Conservation (phyloP, 441 rosid genomes). For the Jatropha podagrica region DNA sequence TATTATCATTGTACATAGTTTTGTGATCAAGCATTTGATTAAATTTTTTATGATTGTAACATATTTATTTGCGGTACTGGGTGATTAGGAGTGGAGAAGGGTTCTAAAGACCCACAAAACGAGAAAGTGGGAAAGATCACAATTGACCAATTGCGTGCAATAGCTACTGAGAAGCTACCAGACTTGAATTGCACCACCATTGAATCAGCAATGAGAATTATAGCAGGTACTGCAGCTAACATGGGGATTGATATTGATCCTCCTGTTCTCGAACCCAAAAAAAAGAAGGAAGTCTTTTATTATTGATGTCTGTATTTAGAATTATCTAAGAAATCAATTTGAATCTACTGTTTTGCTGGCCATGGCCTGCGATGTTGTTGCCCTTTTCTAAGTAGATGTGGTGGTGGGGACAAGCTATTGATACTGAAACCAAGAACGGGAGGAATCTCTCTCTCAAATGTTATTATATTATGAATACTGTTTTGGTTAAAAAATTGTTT, state of each 20-base stretch:
- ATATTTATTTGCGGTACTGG: slow-evolving; percentile 3
- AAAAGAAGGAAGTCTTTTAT: slow-evolving; percentile 46
- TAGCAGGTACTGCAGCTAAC: slow-evolving; percentile 95
- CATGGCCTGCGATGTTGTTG: not conserved
- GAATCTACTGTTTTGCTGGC: not conserved
- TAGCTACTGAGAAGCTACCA: slow-evolving; percentile 86
- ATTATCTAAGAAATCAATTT: not conserved
- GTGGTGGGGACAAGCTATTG: too few relatives aligned
- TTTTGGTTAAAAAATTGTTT: too few relatives aligned
- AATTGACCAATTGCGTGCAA: slow-evolving; percentile 64
- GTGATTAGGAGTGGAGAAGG: slow-evolving; percentile 75
- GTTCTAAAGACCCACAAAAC: slow-evolving; percentile 71
- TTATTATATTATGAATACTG: too few relatives aligned
- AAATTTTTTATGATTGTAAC: not conserved
- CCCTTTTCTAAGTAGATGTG: not conserved
- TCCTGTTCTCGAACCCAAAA: slow-evolving; percentile 81
- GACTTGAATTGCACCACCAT: slow-evolving; percentile 73
- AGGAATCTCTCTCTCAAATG: too few relatives aligned
- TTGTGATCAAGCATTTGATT: not conserved
- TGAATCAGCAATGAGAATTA: slow-evolving; percentile 89
- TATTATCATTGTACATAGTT: slow-evolving; percentile 2
- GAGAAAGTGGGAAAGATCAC: slow-evolving; percentile 81
- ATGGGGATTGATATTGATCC: slow-evolving; percentile 93
- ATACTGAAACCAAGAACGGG: too few relatives aligned
- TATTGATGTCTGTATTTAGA: slow-evolving; percentile 9